Conservation (phyloP, 2,329 filamentous ascomycete genomes). For the Purpureocillium lavendulum region DNA sequence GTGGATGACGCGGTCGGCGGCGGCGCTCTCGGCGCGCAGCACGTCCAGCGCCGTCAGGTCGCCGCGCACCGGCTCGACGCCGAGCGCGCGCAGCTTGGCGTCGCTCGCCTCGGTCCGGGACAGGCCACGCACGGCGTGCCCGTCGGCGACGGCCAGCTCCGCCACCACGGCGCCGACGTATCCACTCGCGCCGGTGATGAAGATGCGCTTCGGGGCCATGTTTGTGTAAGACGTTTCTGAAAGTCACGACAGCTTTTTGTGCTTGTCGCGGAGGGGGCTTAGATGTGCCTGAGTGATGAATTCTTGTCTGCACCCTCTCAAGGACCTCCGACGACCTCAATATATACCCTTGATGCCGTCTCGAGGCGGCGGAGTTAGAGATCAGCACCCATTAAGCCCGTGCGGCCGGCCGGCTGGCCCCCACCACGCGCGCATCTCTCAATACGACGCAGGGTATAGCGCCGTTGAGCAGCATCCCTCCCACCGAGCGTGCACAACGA, state of each 20-base stretch:
- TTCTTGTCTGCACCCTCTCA: too few relatives aligned
- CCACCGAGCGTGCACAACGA: too few relatives aligned
- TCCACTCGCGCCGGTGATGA: conserved; percentile 32
- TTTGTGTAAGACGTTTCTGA: not conserved
- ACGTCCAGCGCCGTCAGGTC: conserved; percentile 27
- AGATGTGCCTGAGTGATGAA: too few relatives aligned
- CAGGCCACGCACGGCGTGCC: conserved; percentile 31
- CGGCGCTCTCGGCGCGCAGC: conserved; percentile 25
- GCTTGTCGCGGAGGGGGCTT: too few relatives aligned
- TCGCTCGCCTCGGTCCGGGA: conserved; percentile 27
- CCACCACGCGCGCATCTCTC: too few relatives aligned
- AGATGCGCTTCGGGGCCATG: conserved; percentile 9
- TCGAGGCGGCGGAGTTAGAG: too few relatives aligned
- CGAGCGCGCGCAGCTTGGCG: conserved; percentile 24
- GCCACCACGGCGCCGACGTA: conserved; percentile 28
- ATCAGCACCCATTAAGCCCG: too few relatives aligned
- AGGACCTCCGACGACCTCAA: too few relatives aligned
- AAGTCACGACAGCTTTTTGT: not conserved
- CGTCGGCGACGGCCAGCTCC: conserved; percentile 23
- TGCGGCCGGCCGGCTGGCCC: too few relatives aligned
- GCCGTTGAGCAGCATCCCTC: too few relatives aligned
- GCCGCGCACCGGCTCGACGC: conserved; percentile 30
- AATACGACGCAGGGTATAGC: too few relatives aligned
- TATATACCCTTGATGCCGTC: too few relatives aligned
- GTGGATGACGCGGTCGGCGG: conserved; percentile 34